Evolutionary conservation across 768 basidiomycete species (phyloP).

Genomic region (Leccinum olivaceopallidum): DNA sequence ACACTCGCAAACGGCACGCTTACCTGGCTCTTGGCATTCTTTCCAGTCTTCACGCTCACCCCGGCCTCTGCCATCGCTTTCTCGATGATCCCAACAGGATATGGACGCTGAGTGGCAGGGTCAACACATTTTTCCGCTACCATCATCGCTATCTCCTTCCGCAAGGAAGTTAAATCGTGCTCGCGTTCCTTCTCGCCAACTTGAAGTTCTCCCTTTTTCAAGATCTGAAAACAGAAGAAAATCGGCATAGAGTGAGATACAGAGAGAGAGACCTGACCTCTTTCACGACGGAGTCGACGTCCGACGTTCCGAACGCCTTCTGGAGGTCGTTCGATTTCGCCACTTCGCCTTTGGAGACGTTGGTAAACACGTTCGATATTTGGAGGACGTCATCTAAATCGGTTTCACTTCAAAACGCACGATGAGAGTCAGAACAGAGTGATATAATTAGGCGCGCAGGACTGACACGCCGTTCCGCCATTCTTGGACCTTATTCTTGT

Average conservation of each 20-base stretch:
- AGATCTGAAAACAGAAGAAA: conserved; percentile 54
- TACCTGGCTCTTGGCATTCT: conserved; percentile 94
- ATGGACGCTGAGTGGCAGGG: conserved; percentile 83
- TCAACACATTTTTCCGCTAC: conserved; percentile 97
- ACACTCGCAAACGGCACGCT: conserved; percentile 8
- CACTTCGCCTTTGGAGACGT: conserved; percentile 95
- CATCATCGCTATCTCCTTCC: conserved; percentile 89
- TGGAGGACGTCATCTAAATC: conserved; percentile 95
- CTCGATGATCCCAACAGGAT: conserved; percentile 94
- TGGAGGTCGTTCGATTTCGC: conserved; percentile 88
- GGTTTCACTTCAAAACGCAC: conserved; percentile 62
- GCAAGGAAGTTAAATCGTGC: conserved; percentile 80
- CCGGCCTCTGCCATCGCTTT: conserved; percentile 97
- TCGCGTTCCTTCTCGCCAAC: conserved; percentile 96
- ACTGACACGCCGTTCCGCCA: conserved; percentile 89
- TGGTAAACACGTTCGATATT: conserved; percentile 93
- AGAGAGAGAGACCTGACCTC: conserved; percentile 53
- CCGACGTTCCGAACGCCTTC: conserved; percentile 85
- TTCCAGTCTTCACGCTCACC: conserved; percentile 84
- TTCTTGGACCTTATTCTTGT: conserved; percentile 99
- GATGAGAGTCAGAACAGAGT: conserved; percentile 1
- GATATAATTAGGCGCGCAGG: neutral
- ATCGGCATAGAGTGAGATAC: neutral
- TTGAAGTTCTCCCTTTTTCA: conserved; percentile 96
- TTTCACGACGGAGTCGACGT: conserved; percentile 70